A percentile compares a stretch with the other conserved stretches of the same genome.
Conservation (phyloP, 73 alveolate species). For the Halteria grandinella region DNA sequence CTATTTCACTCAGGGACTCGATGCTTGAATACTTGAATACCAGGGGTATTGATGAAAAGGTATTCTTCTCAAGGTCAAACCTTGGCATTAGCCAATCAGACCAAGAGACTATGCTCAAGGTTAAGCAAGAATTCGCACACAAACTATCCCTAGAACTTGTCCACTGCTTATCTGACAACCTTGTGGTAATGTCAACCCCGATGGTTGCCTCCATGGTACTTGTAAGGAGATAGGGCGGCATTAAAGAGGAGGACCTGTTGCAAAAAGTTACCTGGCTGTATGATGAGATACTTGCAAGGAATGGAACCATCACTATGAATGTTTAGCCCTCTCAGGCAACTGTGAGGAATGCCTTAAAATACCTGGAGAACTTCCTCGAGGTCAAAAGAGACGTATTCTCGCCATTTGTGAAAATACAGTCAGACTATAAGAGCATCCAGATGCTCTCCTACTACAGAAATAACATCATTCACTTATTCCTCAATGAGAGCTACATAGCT, state of each 20-base stretch:
- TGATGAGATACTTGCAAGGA: conserved; percentile 67
- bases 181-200: conserved; percentile 80
- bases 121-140: conserved; percentile 57
- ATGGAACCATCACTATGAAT: conserved; percentile 58
- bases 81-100: neutral
- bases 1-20: conserved; percentile 67
- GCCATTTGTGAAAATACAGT: conserved; percentile 72
- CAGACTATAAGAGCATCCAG: conserved; percentile 86
- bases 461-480: conserved; percentile 72
- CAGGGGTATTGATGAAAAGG: neutral
- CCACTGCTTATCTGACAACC: conserved; percentile 28
- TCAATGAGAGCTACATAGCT: conserved; percentile 75
- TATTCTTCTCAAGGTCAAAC: neutral
- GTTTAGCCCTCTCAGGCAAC: conserved; percentile 27
- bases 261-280: conserved; percentile 75
- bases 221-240: conserved; percentile 83
- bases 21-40: conserved; percentile 24
- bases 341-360: conserved; percentile 7
- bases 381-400: conserved; percentile 86
- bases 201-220: conserved; percentile 85
- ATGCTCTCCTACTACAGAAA: conserved; percentile 88
- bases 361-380: conserved; percentile 58
- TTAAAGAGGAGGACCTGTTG: conserved; percentile 80
- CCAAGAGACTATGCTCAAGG: neutral
- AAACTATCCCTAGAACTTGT: conserved; percentile 57